Evolutionary conservation across 1,139 yeast species (phyloP), one percentile per base, ranked within the genome.

Genomic region (Meyerozyma carpophila): DNA sequence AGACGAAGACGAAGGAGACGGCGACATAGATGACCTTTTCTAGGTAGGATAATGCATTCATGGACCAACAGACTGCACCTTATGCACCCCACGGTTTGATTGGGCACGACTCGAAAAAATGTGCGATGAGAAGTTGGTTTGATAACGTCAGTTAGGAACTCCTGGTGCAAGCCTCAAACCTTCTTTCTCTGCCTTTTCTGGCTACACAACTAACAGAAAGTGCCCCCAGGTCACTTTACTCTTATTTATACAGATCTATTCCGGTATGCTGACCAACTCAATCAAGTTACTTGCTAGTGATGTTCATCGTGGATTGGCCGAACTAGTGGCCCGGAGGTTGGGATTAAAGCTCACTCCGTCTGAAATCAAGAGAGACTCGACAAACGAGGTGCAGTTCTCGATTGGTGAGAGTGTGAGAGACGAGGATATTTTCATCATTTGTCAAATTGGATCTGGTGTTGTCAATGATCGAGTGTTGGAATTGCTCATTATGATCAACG

Each of bases 361-460:
- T 40, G 86, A 82, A 50, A 79, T 83, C 41, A 81, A 82, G 50
- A 77, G 85, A 59, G 85, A 83, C 54, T 73, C 87, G 6, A 84
- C 82, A 50, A 81, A 82, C 40, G 90, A 84, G 62, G 81, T 84
- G 4, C 81, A 84, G 20, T 83, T 83, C 34, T 75, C 95, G 41
- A 88, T 93, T 53, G 95, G 95, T 26, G 98, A 93, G 65, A 86
- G 96, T 26, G 95, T 93, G 37, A 82, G 98, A 68, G 98, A 93
- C 62, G 98, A 93, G 63, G 98, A 93, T 62, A 83, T 93, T 37
- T 93, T 84, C 63, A 87, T 93, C 52, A 77, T 93, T 47, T 54
- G 56, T 37, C 98, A 93, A 66, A 88, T 91, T 39, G 97, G 97
- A 20, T 85, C 94, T 39, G 98, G 96, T 24, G 81, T 79, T 31